These are phyloP conservation scores for Dryadomyces quercus-mongolicae DNA, from an alignment of 2,329 filamentous ascomycete species.

Conservation along the genomic window DNA sequence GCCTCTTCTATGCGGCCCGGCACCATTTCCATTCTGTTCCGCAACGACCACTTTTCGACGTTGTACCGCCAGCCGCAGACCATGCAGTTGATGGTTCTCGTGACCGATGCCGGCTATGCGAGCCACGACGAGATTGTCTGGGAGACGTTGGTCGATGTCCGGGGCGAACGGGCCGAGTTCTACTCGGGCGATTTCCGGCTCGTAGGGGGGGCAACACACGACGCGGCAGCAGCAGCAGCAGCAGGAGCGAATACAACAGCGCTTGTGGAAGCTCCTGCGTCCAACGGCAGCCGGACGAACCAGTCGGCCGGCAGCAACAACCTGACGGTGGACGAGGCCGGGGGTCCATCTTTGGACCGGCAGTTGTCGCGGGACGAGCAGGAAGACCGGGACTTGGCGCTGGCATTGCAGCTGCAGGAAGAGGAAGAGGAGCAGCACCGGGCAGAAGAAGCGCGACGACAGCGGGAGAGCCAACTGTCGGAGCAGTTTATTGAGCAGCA, in stretches of 20 bases:
- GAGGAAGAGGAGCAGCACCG: conserved; percentile 75
- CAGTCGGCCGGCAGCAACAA: no score
- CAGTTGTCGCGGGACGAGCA: conserved; percentile 38
- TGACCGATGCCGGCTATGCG: conserved; percentile 87
- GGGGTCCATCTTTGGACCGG: background rate
- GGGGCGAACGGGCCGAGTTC: conserved; percentile 69
- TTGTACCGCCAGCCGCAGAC: conserved; percentile 79
- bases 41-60: conserved; percentile 95
- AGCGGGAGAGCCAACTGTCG: conserved; percentile 54
- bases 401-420: conserved; percentile 87
- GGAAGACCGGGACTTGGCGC: conserved; percentile 76
- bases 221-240: background rate
- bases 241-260: background rate
- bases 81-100: conserved; percentile 64
- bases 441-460: conserved; percentile 45
- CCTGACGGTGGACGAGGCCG: conserved; percentile 12
- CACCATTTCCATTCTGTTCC: conserved; percentile 79
- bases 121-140: conserved; percentile 86
- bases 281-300: conserved; percentile 17
- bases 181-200: conserved; percentile 82
- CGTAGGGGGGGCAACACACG: conserved; percentile 47
- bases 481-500: conserved; percentile 60
- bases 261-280: no score
- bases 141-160: conserved; percentile 86
- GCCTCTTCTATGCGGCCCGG: conserved; percentile 59